Conservation (phyloP, 2,329 filamentous ascomycete species). For the Proliferodiscus dingleyae region DNA sequence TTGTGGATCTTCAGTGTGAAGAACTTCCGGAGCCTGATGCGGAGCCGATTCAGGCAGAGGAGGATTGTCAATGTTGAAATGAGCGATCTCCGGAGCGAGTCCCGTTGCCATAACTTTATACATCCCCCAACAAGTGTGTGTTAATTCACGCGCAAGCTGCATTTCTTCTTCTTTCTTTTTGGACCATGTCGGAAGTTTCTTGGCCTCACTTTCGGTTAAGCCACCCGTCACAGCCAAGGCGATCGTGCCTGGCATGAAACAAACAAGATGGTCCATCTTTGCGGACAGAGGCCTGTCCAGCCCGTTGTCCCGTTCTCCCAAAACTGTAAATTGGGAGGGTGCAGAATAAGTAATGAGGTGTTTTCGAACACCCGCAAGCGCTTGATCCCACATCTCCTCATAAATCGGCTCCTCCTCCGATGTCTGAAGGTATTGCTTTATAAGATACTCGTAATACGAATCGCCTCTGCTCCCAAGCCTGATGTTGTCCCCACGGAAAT, state of each 20-base stretch:
- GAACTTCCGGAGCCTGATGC: conserved; percentile 44
- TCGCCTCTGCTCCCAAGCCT: conserved; percentile 90
- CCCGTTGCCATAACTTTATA: conserved; percentile 88
- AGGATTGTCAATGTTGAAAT: conserved; percentile 73
- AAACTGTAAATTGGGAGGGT: conserved; percentile 75
- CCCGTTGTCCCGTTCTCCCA: conserved; percentile 79
- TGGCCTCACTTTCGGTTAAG: conserved; percentile 67
- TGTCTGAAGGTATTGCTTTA: conserved; percentile 97
- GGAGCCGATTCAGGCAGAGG: conserved; percentile 56
- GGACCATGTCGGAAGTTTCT: conserved; percentile 67
- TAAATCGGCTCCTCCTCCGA: conserved; percentile 82
- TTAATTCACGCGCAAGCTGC: conserved; percentile 79
- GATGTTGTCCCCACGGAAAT: conserved; percentile 80
- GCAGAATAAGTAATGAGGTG: conserved; percentile 87
- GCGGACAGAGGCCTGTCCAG: conserved; percentile 61
- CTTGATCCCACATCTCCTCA: conserved; percentile 87
- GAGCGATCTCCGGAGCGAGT: conserved; percentile 89
- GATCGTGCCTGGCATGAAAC: conserved; percentile 96
- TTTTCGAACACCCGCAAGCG: conserved; percentile 79
- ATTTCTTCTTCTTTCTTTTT: conserved; percentile 82
- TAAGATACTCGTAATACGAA: conserved; percentile 98
- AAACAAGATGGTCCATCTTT: conserved; percentile 98
- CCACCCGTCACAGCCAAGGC: conserved; percentile 83
- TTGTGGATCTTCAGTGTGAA: conserved; percentile 48
- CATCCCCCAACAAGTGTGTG: conserved; percentile 97